Evolutionary conservation across 805 yeast species (phyloP).

Genomic region (Nakazawaea wickerhamii): DNA sequence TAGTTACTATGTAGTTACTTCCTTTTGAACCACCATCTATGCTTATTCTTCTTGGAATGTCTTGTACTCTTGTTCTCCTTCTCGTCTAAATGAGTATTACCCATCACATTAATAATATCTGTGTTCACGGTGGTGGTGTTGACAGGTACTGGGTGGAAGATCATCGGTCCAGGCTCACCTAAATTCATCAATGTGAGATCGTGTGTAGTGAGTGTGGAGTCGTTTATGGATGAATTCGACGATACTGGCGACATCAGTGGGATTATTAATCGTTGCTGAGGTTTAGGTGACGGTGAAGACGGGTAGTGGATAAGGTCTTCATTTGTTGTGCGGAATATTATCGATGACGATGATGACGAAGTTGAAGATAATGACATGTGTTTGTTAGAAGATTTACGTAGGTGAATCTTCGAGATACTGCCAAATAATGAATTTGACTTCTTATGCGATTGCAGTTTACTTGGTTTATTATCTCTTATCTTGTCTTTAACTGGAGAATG

Average conservation of each 20-base stretch:
- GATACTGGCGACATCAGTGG: neutral
- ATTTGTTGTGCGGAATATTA: conserved; percentile 7
- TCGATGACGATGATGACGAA: conserved; percentile 3
- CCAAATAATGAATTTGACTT: conserved; percentile 3
- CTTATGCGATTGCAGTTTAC: conserved; percentile 1
- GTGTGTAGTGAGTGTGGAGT: neutral
- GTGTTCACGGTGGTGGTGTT: neutral
- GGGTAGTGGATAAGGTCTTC: conserved; percentile 5
- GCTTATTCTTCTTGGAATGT: conserved; percentile 1
- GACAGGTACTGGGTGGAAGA: conserved; percentile 4
- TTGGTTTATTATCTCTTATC: neutral
- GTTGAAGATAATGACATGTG: neutral
- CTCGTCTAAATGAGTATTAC: neutral
- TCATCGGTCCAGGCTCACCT: conserved; percentile 12
- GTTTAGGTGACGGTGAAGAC: neutral
- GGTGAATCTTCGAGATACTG: conserved; percentile 1
- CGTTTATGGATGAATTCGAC: neutral
- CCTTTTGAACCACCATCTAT: conserved; percentile 11
- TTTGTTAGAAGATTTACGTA: neutral
- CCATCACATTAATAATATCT: neutral
- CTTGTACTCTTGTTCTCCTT: neutral
- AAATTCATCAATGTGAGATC: conserved; percentile 3
- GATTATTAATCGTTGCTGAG: neutral
- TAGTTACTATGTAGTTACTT: neutral
- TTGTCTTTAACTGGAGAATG: neutral